Base-by-base conservation (phyloP, 805 yeast species). In the Saturnispora bothae region DNA sequence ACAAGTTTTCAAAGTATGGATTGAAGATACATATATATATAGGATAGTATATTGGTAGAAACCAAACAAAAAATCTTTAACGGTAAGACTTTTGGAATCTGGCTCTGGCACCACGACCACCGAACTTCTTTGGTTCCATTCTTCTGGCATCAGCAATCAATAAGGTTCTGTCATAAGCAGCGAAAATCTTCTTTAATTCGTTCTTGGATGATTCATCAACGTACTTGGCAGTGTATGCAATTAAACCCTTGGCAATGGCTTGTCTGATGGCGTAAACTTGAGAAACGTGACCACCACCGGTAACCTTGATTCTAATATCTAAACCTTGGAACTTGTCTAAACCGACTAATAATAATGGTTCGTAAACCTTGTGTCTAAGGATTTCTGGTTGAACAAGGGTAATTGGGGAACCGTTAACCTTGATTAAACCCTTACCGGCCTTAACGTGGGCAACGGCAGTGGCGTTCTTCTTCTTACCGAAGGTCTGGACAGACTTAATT, bases 91-190 rank as follows among this genome's bases (percentile, higher is more conserved):
- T 92, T 81, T 92, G 98, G 96, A 84, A 89, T 78, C 97, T 89
- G 67, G 98, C 92, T 78, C 98, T 92, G 76, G 98, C 98, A 84
- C 98, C 98, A 73, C 94, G 95, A 80, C 98, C 98, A 79, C 98
- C 98, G 78, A 92, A 92, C 80, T 92, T 92, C 96, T 92, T 92
- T 81, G 98, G 98, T 79, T 92, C 98, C 82, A 88, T 81, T 82
- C 95, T 89, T 83, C 98, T 86, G 61, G 96, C 76, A 72, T 92
- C 98, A 62, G 98, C 97, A 70, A 92, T 92, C 75, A 92, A 82
- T 69, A 92, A 82, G 69, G 97, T 85, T 80, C 95, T 88, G 89
- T 92, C 98, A 81, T 88, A 94, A 63, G 95, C 65, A 54, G 89
- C 78, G 75, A 88, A 85, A 61, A 94, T 81, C 77, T 86, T 88